Percentiles rank a stretch among this genome's conserved stretches.
Conservation (phyloP, 2,329 filamentous ascomycete species). For the Aspergillus floridensis region DNA sequence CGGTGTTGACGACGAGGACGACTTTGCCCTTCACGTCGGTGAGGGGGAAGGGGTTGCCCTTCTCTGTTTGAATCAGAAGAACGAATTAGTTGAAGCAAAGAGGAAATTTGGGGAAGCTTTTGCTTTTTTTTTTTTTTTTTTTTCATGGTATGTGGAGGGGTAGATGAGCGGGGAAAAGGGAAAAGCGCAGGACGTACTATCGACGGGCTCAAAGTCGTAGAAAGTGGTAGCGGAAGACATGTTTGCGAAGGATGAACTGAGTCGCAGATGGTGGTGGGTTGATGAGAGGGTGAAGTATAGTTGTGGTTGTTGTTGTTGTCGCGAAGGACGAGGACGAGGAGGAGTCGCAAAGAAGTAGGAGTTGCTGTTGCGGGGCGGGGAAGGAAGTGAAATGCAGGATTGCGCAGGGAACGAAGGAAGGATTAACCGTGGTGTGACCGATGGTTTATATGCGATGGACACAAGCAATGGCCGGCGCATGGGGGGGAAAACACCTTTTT, state of each 20-base stretch:
- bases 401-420: neutral
- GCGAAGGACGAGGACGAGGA: neutral
- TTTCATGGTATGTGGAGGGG: neutral
- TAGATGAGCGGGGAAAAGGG: neutral
- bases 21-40: conserved; percentile 81
- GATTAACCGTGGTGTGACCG: neutral
- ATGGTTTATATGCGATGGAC: neutral
- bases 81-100: conserved; percentile 10
- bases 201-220: conserved; percentile 59
- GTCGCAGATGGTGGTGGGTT: neutral
- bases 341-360: neutral
- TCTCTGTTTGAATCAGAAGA: conserved; percentile 52
- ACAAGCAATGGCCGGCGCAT: neutral
- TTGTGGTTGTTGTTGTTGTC: neutral
- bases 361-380: neutral
- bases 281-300: neutral
- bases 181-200: conserved; percentile 46
- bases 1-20: conserved; percentile 93
- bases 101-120: neutral
- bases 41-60: conserved; percentile 69
- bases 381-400: neutral
- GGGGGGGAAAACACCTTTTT: neutral
- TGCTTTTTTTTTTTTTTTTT: neutral
- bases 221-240: conserved; percentile 60
- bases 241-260: conserved; percentile 19